Evolutionary conservation across 177 flowering plant genomes (phyloP), one percentile per base, ranked within the genome.

Genomic region (Vitis hybrid): DNA sequence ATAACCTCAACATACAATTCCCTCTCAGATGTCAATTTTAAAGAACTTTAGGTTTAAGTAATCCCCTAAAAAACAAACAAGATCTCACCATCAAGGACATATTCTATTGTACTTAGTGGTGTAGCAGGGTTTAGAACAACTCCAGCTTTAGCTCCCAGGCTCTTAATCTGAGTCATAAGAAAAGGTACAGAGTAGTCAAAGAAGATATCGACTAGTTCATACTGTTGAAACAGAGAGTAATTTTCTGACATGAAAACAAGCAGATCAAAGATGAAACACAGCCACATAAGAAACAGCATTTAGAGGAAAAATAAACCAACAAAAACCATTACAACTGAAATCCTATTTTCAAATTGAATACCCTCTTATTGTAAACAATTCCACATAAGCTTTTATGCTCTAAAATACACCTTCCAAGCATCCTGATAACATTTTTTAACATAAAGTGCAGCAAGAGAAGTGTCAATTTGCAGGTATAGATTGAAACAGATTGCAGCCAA

Each of bases 61-160:
- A 18, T 62, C 39, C 15, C 50, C 26, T 15, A 0, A 49, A 11
- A 60, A 21, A 56, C 61, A 21, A 11, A 65, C 21, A 68, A 60
- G 54, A 60, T 17, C 80, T 90, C 82, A 95, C 99, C 97, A 86
- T 95, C 98, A 77, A 95, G 94, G 65, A 95, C 91, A 78, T 86
- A 95, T 70, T 95, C 98, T 66, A 95, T 90, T 49, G 94, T 73
- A 79, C 49, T 80, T 39, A 95, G 80, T 51, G 99, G 84, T 70
- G 99, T 91, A 48, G 69, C 96, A 72, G 99, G 99, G 80, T 95
- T 95, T 58, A 95, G 78, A 56, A 93, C 98, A 62, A 95, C 99
- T 78, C 99, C 99, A 74, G 97, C 99, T 85, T 91, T 95, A 67
- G 99, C 99, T 70, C 98, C 99, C 65, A 91, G 75, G 80, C 87